Conservation (phyloP, 2,329 filamentous ascomycete species). For the Diatrype stigma region DNA sequence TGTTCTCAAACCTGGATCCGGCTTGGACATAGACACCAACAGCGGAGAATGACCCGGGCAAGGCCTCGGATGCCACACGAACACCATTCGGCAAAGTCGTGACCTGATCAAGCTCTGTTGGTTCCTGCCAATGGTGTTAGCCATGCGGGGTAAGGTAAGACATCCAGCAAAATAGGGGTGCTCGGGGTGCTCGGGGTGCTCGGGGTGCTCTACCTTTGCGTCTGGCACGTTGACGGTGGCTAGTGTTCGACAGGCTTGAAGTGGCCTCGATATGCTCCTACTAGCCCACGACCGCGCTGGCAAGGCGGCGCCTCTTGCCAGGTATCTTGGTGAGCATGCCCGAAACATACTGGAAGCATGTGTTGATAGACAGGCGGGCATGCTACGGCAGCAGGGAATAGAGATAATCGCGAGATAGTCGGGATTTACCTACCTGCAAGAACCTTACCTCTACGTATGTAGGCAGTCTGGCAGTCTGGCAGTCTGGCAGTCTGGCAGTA, state of each 20-base stretch:
- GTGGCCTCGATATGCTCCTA: not conserved
- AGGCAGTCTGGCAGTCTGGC: too few relatives aligned
- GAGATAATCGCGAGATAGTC: not conserved
- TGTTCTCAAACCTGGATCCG: constrained; percentile 89
- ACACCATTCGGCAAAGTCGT: constrained; percentile 89
- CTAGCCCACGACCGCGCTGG: not conserved
- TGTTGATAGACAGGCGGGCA: not conserved
- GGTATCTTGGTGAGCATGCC: not conserved
- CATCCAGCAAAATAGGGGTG: not conserved
- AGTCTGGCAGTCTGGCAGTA: too few relatives aligned
- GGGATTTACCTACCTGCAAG: too few relatives aligned
- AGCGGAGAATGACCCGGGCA: constrained; percentile 90
- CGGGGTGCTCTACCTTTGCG: not conserved
- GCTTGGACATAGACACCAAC: constrained; percentile 95
- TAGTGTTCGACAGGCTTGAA: not conserved
- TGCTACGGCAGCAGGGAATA: not conserved
- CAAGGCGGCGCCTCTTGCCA: not conserved
- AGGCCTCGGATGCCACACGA: constrained; percentile 88
- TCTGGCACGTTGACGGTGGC: not conserved
- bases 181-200: too few relatives aligned
- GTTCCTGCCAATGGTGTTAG: constrained; percentile 57
- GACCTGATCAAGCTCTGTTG: constrained; percentile 79
- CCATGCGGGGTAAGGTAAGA: not conserved
- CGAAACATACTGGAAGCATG: not conserved
- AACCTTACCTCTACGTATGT: too few relatives aligned